These are phyloP conservation scores for Mortierella sp. DNA, from an alignment of 371 early-diverging fungal genomes.

Conservation along the genomic window DNA sequence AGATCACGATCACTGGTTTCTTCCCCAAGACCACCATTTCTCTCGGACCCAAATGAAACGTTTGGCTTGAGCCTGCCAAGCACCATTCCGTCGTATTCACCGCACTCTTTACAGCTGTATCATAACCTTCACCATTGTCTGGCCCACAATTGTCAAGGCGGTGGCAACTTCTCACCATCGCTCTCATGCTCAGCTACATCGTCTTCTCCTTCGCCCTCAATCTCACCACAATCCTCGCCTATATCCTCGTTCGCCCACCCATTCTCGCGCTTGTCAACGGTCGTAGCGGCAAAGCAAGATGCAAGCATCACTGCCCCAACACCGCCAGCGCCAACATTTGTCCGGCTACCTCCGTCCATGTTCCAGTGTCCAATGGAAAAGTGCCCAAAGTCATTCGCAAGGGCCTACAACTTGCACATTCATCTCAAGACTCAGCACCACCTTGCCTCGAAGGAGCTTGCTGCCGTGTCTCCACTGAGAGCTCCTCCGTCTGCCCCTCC, in stretches of 20 bases:
- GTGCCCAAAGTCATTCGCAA: constrained; percentile 37
- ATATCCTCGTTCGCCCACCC: background rate
- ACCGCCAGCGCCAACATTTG: background rate
- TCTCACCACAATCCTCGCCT: background rate
- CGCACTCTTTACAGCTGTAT: background rate
- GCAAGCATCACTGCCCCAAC: background rate
- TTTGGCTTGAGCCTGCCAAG: background rate
- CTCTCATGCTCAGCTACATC: background rate
- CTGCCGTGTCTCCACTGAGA: background rate
- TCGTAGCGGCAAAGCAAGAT: background rate
- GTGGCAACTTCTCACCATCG: background rate
- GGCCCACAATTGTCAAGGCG: background rate
- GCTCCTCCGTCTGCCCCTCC: constrained; percentile 2
- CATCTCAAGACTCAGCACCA: constrained; percentile 34
- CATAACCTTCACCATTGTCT: background rate
- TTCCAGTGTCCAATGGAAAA: constrained; percentile 31
- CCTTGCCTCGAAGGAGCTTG: constrained; percentile 14
- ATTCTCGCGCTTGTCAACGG: background rate
- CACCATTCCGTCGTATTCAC: background rate
- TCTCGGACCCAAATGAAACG: background rate
- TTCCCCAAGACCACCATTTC: background rate
- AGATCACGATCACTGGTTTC: background rate
- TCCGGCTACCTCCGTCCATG: constrained; percentile 10
- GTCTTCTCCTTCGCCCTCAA: background rate
- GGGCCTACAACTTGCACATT: constrained; percentile 24